Base-by-base conservation (phyloP, 2,329 filamentous ascomycete genomes). In the Aspergillus japonicus region DNA sequence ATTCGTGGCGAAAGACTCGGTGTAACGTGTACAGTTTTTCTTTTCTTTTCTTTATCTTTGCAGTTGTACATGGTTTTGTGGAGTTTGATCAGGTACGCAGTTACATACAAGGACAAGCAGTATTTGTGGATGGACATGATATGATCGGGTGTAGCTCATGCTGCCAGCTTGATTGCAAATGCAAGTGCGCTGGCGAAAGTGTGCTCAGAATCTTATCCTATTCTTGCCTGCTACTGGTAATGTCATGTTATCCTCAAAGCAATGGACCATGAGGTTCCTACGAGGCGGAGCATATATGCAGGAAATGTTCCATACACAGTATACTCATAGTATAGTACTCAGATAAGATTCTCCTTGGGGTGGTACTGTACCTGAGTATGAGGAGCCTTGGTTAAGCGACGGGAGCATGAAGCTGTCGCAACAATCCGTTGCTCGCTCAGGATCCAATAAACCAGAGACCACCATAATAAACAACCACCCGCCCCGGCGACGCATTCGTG, bases 401-500 rank as follows among this genome's bases (percentile, higher is more conserved):
- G 33, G 42, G 47, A 44, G 42, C 23, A 4, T 26, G 35, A 35
- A 35, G 33, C 33, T 35, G 39, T 44, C 5, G 39, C 39, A 44
- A 44, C 16, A 44, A 44, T 44, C 39, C 39, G 33, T 16, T 16
- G 14, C 16, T 16, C 16, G 14, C 39, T 44, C 4, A 44, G 16
- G 16, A 16, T 19, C 14, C 39, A 44, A 19, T 44, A 33, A 44
- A 53, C 35, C 35, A 44, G 47, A 53, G 33, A 44, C 50, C 31
- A 52, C 24, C 26, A 29, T 8, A 52, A 55, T 35, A 55, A 55
- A 55, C 53, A 55, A 14, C n/a, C 42, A 23, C 42, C 44, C 16
- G 26, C 23, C 48, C 24, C n/a, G 47, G 53, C 53, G 53, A 55
- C 53, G 53, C 53, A 55, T 55, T 55, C 47, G 47, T 55, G 39